phyloP scores from a whole-genome alignment of 148 eudicot genomes.

The Agrostemma githago region DNA sequence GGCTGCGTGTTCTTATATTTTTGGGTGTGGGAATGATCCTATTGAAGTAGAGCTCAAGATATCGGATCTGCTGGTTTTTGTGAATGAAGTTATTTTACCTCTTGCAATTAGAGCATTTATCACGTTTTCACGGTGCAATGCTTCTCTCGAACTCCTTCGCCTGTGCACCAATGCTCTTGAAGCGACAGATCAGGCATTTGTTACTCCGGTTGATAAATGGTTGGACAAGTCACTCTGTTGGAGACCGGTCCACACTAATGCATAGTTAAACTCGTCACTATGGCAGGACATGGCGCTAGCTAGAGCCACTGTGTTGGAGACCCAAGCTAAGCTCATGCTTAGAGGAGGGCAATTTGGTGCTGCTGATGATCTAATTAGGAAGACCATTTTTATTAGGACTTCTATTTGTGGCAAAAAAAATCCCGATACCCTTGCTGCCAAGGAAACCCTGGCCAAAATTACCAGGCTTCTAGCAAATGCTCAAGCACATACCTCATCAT shows the following conservation, averaged over 20 bases:
- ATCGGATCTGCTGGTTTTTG: conserved; percentile 54
- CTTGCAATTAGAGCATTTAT: conserved; percentile 73
- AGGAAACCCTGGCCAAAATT: conserved; percentile 72
- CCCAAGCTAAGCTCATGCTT: conserved; percentile 90
- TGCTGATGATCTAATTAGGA: conserved; percentile 83
- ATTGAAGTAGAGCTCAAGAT: conserved; percentile 70
- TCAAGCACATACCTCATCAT: conserved; percentile 71
- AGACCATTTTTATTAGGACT: conserved; percentile 81
- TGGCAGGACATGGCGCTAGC: conserved; percentile 92
- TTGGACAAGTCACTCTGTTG: conserved; percentile 83
- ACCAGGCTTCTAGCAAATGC: conserved; percentile 79
- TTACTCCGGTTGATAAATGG: conserved; percentile 85
- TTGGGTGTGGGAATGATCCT: conserved; percentile 79
- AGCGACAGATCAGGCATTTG: conserved; percentile 80
- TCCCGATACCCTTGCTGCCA: conserved; percentile 73
- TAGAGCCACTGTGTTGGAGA: conserved; percentile 79
- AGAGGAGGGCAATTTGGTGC: conserved; percentile 91
- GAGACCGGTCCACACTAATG: conserved; percentile 81
- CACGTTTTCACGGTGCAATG: conserved; percentile 69
- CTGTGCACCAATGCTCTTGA: conserved; percentile 80
- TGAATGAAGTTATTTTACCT: conserved; percentile 73
- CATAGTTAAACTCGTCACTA: conserved; percentile 74
- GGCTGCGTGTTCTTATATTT: conserved; percentile 82
- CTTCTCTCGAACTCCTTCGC: conserved; percentile 84
- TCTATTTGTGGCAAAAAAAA: conserved; percentile 92